These are phyloP conservation scores for Colletotrichum theobromicola DNA, from an alignment of 2,329 filamentous ascomycete genomes.

Conservation along the genomic window DNA sequence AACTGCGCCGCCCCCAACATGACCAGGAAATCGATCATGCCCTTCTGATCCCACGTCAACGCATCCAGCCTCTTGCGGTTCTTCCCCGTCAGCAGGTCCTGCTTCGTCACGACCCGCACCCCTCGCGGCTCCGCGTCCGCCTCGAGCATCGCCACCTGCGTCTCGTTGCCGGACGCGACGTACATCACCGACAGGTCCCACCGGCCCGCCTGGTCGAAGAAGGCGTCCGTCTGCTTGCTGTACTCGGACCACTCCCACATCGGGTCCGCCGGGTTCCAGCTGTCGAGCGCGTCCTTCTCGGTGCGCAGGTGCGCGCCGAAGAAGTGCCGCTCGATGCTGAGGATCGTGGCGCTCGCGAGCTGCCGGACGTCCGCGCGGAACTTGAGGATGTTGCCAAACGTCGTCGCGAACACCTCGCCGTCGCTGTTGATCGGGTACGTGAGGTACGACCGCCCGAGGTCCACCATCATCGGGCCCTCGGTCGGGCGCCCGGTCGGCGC, in stretches of 20 bases:
- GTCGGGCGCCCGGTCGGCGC: conserved; percentile 18
- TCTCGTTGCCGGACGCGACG: conserved; percentile 32
- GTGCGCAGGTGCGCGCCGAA: conserved; percentile 35
- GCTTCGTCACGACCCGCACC: conserved; percentile 33
- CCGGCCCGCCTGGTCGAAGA: conserved; percentile 27
- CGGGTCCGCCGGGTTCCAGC: conserved; percentile 30
- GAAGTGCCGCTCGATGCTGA: conserved; percentile 24
- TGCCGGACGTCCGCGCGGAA: conserved; percentile 33
- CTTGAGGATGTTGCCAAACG: conserved; percentile 35
- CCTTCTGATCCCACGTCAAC: conserved; percentile 36
- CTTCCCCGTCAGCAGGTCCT: conserved; percentile 27
- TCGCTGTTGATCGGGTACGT: conserved; percentile 40
- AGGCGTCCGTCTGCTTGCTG: conserved; percentile 33
- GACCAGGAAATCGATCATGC: conserved; percentile 35
- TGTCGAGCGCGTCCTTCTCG: conserved; percentile 31
- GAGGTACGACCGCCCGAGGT: conserved; percentile 37
- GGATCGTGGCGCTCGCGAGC: conserved; percentile 30
- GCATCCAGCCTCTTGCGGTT: conserved; percentile 23
- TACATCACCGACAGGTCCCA: conserved; percentile 29
- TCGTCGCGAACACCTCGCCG: conserved; percentile 34
- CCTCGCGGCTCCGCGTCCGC: conserved; percentile 2
- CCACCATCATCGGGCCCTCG: conserved; percentile 29
- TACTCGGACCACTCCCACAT: conserved; percentile 32
- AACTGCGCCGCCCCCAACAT: conserved; percentile 36
- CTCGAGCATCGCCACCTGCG: conserved; percentile 22